phyloP scores from a whole-genome alignment of 2,329 filamentous ascomycete species.

The Akanthomyces muscarius region DNA sequence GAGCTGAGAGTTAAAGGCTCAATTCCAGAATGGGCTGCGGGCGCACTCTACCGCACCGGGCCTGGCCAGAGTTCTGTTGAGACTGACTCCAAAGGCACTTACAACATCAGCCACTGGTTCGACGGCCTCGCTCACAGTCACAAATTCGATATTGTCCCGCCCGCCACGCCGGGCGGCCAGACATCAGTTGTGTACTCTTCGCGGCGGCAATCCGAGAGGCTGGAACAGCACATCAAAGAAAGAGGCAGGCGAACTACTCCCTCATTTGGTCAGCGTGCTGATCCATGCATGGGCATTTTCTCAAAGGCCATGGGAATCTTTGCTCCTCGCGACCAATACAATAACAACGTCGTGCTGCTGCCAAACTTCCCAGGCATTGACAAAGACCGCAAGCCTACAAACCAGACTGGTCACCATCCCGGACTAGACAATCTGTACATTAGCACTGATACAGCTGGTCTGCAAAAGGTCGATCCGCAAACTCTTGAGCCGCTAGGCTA shows the following conservation, averaged over 20 bases:
- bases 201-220: constrained; percentile 60
- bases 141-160: constrained; percentile 62
- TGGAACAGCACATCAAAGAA: constrained; percentile 57
- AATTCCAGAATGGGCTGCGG: constrained; percentile 69
- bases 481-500: constrained; percentile 69
- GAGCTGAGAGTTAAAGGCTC: constrained; percentile 58
- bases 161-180: constrained; percentile 27
- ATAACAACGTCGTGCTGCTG: constrained; percentile 64
- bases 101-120: constrained; percentile 71
- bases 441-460: constrained; percentile 50
- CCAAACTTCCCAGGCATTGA: constrained; percentile 59
- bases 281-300: constrained; percentile 72
- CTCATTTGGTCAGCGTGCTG: constrained; percentile 66
- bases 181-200: constrained; percentile 64
- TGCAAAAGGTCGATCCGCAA: constrained; percentile 62
- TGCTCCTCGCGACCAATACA: constrained; percentile 30
- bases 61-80: constrained; percentile 62
- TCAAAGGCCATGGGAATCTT: constrained; percentile 66
- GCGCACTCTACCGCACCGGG: constrained; percentile 69
- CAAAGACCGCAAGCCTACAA: constrained; percentile 19
- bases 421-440: constrained; percentile 48
- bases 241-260: constrained; percentile 54
- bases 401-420: constrained; percentile 33
- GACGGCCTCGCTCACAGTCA: constrained; percentile 71
- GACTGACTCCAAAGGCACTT: constrained; percentile 54